phyloP scores from a whole-genome alignment of 2,329 filamentous ascomycete genomes.

The Colletotrichum gigasporum region DNA sequence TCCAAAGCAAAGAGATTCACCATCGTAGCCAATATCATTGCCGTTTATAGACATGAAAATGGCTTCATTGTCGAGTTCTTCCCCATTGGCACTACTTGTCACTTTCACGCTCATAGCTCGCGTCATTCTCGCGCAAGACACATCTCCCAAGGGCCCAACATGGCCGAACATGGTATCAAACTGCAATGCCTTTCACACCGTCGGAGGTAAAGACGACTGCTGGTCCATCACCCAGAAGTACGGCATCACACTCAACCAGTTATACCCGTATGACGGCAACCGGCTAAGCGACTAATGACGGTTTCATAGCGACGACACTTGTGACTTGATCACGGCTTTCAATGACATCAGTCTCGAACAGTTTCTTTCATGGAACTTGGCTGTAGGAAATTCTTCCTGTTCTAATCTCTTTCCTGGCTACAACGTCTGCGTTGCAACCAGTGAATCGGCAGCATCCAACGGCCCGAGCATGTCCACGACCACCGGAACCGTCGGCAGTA shows the following conservation, averaged over 20 bases:
- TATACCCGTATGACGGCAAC: too few relatives aligned
- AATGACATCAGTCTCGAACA: background rate
- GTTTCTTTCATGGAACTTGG: conserved; percentile 17
- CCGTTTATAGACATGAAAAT: too few relatives aligned
- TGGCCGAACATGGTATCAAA: conserved; percentile 6
- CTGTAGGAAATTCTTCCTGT: too few relatives aligned
- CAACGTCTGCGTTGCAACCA: too few relatives aligned
- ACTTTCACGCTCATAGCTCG: background rate
- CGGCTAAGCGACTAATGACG: too few relatives aligned
- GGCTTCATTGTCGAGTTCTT: too few relatives aligned
- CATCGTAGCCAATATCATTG: too few relatives aligned
- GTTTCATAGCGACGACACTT: conserved; percentile 37
- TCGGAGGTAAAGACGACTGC: conserved; percentile 34
- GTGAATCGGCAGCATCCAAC: background rate
- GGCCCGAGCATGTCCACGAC: conserved; percentile 12
- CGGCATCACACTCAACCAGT: conserved; percentile 39
- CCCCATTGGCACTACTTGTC: background rate
- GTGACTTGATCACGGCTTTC: conserved; percentile 27
- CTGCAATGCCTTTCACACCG: conserved; percentile 33
- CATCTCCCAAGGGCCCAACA: background rate
- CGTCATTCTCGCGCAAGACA: background rate
- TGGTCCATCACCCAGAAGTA: conserved; percentile 30
- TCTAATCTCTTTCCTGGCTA: too few relatives aligned
- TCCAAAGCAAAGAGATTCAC: too few relatives aligned
- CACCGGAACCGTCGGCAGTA: background rate